Conservation (phyloP, 2,329 filamentous ascomycete genomes). For the Hypoxylon sp. region DNA sequence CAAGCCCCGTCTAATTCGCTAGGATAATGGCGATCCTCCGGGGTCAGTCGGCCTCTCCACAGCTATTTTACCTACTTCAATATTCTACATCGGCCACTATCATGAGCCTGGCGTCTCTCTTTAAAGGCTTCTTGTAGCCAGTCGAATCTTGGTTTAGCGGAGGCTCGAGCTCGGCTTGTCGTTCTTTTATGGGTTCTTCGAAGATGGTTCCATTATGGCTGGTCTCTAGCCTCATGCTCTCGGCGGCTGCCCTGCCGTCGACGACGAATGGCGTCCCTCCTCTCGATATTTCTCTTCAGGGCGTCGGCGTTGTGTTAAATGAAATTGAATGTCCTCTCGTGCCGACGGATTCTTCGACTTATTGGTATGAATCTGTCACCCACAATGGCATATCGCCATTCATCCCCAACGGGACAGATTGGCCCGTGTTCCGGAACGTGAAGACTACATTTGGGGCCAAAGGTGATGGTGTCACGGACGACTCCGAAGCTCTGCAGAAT, state of each 20-base stretch:
- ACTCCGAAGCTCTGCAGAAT: slow-evolving; percentile 43
- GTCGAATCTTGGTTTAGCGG: background rate
- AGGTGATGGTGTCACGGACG: slow-evolving; percentile 45
- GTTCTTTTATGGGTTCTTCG: background rate
- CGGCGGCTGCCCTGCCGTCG: slow-evolving; percentile 13
- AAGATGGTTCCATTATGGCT: slow-evolving; percentile 24
- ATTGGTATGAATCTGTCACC: slow-evolving; percentile 35
- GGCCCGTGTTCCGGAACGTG: slow-evolving; percentile 39
- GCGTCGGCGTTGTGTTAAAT: slow-evolving; percentile 14
- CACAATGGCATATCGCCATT: slow-evolving; percentile 35
- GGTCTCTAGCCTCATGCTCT: slow-evolving; percentile 6
- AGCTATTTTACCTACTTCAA: slow-evolving; percentile 7
- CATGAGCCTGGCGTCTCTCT: background rate
- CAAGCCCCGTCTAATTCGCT: background rate
- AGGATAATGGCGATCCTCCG: slow-evolving; percentile 10
- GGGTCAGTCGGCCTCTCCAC: slow-evolving; percentile 8
- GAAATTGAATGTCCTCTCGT: slow-evolving; percentile 19
- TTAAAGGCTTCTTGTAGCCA: slow-evolving; percentile 2
- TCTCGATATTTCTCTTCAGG: slow-evolving; percentile 8
- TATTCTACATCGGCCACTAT: background rate
- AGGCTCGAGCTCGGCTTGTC: background rate
- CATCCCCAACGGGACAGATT: slow-evolving; percentile 31
- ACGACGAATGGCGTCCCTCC: slow-evolving; percentile 1
- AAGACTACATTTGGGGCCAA: slow-evolving; percentile 41
- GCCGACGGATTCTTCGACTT: slow-evolving; percentile 19